Base-by-base conservation (phyloP, 768 basidiomycete genomes). In the Phlebiopsis gigantea region DNA sequence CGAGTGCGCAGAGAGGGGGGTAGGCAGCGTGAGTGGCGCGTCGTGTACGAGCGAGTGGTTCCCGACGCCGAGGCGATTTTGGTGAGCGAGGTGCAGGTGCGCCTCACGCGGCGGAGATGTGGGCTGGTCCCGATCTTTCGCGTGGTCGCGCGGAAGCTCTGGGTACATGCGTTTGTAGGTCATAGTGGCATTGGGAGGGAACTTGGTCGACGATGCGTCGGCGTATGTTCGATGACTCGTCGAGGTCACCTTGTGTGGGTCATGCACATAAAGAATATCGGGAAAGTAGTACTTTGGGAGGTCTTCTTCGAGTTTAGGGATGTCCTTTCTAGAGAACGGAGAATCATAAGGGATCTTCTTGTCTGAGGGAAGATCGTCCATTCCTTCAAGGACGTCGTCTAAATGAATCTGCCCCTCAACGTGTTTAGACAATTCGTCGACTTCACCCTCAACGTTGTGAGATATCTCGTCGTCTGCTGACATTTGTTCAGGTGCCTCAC, bases 21-120 rank as follows among this genome's bases (percentile, higher is more conserved):
- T 12, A 10, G 83, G 82, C 1, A 85, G 62, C 41, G 80, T 79
- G 72, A 77, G 77, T 53, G 81, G 78, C 5, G 75, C 80, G 41
- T 71, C 63, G 61, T 80, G 79, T 0, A 82, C 79, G 30, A 67
- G 46, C 0, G 84, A 85, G 62, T 86, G 84, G 61, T 80, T 62
- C 0, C 85, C 83, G 0, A 14, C 0, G 4, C 82, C 84, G 6
- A 74, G 58, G 19, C 19, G 46, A 30, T 72, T 62, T 0, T 43
- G 34, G 0, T 75, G 72, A 1, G 74, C 73, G 51, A 85, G 58
- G 54, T 81, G 79, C 17, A 84, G 69, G 62, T 84, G 80, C 0
- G 76, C 78, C 46, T 60, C 49, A 19, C 59, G 53, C 19, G 5
- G 6, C 21, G 53, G 53, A 4, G 53, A 41, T 5, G 55, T 49